Conservation (phyloP, 768 basidiomycete species). For the Thelephora aurantiotincta region DNA sequence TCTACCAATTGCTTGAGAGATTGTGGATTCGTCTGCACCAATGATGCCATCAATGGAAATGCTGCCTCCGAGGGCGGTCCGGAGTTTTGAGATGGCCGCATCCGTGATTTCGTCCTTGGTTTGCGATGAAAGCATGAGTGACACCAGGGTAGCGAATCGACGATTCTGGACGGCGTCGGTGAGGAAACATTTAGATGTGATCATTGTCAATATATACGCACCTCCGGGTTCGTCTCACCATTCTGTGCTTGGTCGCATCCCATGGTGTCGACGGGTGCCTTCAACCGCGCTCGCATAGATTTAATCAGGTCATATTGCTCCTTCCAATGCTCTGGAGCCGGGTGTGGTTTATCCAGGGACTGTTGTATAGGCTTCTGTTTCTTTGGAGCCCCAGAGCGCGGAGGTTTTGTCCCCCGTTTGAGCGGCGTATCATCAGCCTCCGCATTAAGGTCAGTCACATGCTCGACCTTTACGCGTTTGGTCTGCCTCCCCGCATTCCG, state of each 20-base stretch:
- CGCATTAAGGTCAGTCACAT: slow-evolving; percentile 10
- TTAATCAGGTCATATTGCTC: slow-evolving; percentile 62
- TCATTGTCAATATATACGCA: slow-evolving; percentile 14
- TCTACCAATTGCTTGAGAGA: slow-evolving; percentile 70
- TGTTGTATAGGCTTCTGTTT: slow-evolving; percentile 45
- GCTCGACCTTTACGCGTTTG: neutral
- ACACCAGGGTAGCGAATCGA: slow-evolving; percentile 76
- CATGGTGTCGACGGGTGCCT: slow-evolving; percentile 90
- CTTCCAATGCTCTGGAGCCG: slow-evolving; percentile 51
- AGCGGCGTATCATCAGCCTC: too few species aligned
- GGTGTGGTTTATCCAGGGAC: slow-evolving; percentile 44
- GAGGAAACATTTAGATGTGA: neutral
- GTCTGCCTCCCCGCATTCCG: neutral
- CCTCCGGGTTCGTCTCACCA: slow-evolving; percentile 54
- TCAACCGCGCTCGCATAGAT: slow-evolving; percentile 54
- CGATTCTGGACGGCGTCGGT: slow-evolving; percentile 36
- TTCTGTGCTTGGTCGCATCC: slow-evolving; percentile 64
- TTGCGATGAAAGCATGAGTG: slow-evolving; percentile 91
- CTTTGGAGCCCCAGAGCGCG: slow-evolving; percentile 22
- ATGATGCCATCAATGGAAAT: slow-evolving; percentile 62
- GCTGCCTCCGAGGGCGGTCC: slow-evolving; percentile 62
- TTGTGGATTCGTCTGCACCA: slow-evolving; percentile 40
- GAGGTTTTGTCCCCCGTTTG: too few species aligned
- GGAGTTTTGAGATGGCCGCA: slow-evolving; percentile 63
- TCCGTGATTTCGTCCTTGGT: slow-evolving; percentile 88